Evolutionary conservation across 192 early-diverging fungal species (phyloP), one percentile per base, ranked within the genome.

Genomic region (Coemansia sp.): DNA sequence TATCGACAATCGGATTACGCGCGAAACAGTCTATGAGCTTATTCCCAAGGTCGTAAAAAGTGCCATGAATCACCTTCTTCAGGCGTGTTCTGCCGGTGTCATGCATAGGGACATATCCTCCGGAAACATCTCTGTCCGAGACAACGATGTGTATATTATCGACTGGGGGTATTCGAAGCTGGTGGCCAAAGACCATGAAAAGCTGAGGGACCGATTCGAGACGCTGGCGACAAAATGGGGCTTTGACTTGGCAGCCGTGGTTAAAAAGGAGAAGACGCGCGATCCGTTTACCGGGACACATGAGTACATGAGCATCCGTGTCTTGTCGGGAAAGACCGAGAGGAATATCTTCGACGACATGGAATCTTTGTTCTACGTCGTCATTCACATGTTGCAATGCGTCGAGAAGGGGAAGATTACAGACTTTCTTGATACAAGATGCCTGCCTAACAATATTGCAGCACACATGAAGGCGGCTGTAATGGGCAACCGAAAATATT

Each of bases 341-440:
- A 65, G 61, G 12, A 52, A n/a, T 12, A 35, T 67, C 11, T 58
- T 67, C 11, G 53, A 67, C 15, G 65, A 67, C n/a, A 54, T 73
- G 1, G 65, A 67, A 20, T 67, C 65, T 4, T 17, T 73, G 7
- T 64, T 73, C 4, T 73, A 72, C 28, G 64, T 66, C 18, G 28
- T 53, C 8, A 38, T 72, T 8, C 32, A 72, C 39, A 11, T 58
- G 2, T 15, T 72, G 39, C 7, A 43, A 20, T 41, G 22, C 7
- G 12, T 14, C 33, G 34, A 20, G 2, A 6, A 14, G 15, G 6
- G 20, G 2, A 18, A 18, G 14, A 32, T 38, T 37, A 48, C 36
- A 1, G 57, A 61, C 43, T 55, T 66, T 43, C 5, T 41, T 2
- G 51, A 32, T 4, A 61, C 55, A 34, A 35, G 33, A 9, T 20